Evolutionary conservation across 148 eudicot species (phyloP), one percentile per base, ranked within the genome.

Genomic region (Vaccinium vitisidaea): DNA sequence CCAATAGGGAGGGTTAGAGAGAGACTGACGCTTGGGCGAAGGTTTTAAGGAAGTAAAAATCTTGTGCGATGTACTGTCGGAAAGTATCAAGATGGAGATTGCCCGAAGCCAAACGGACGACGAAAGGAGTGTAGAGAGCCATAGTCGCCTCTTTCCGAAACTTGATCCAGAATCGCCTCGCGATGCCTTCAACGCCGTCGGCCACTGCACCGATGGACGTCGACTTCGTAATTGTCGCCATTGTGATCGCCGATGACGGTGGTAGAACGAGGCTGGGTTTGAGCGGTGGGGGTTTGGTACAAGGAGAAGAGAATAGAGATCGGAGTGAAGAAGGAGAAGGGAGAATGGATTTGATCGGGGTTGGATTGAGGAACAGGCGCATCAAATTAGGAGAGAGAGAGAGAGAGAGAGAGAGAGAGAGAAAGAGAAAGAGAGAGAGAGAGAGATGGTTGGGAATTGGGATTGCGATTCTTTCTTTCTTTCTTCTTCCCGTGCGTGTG

Each of bases 31-130:
- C 99, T 18, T 92, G 88, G 19, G 93, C 94, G 80, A 92, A 95
- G 71, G 98, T 95, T 25, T 90, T 90, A 61, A 97, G 96, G 80
- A 97, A 97, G 70, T 95, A 90, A 63, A 91, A 90, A 86, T 95
- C 99, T 77, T 97, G 99, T 52, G 94, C 89, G 80, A 97, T 83
- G 84, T 97, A 97, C 85, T 93, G 91, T 8, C 95, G 88, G 81
- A 97, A 97, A 69, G 94, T 11, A 0, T 94, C 90, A 43, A 93
- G 48, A 0, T 83, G 70, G 13, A 97, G 90, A 84, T 86, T 88
- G 21, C 98, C 99, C 9, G 96, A 88, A 54, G 96, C 94, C 90
- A 97, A 89, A 80, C 88, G 89, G 80, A 95, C 85, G 1, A 97
- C 84, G 70, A 97, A 97, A 4, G 99, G 99, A 83, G 93, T 88